Evolutionary conservation across 345 rosid genomes (phyloP), one percentile per base, ranked within the genome.

Genomic region (Salix viminalis): DNA sequence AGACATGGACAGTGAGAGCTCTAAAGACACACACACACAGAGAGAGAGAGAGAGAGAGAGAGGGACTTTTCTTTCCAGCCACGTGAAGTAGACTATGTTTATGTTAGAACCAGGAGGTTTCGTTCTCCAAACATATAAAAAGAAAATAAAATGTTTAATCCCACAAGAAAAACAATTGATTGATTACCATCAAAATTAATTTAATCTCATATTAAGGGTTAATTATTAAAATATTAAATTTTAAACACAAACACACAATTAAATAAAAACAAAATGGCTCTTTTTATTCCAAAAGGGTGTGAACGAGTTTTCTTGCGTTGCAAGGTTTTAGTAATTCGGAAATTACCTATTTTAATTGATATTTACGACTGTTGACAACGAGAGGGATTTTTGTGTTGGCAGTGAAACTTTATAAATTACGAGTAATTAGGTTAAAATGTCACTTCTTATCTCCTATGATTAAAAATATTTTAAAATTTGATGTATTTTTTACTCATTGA

Each of bases 71-170:
- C 88, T 36, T 74, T 75, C 88, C 74, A 74, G 80, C 85, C 95
- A 88, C 95, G 94, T 91, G 97, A 82, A 80, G 67, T 70, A 34
- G 82, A 78, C 86, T 11, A 2, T 58, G 21, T 18, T 54, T 9
- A 7, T 54, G 61, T 21, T 54, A 56, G 61, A 56, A 56, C 11
- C 13, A 26, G 60, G 60, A 48, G 58, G 37, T 7, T 48, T 42
- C 10, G 30, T 21, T 24, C 23, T 72, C 32, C 60, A 9, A 26
- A 23, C 44, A 6, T 16, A 36, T 36, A 12, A 56, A 23, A 69
- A 2, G 8, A 60, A 60, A 24, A 60, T 0, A 19, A 60, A 18
- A 23, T 56, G 12, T 19, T 26, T 62, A 3, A 62, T 62, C 6
- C 28, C 26, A 19, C 65, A 42, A 1, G 11, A 42, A 42, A 10